These are phyloP conservation scores for Cladophialophora exuberans DNA, from an alignment of 2,329 filamentous ascomycete genomes.

Conservation along the genomic window DNA sequence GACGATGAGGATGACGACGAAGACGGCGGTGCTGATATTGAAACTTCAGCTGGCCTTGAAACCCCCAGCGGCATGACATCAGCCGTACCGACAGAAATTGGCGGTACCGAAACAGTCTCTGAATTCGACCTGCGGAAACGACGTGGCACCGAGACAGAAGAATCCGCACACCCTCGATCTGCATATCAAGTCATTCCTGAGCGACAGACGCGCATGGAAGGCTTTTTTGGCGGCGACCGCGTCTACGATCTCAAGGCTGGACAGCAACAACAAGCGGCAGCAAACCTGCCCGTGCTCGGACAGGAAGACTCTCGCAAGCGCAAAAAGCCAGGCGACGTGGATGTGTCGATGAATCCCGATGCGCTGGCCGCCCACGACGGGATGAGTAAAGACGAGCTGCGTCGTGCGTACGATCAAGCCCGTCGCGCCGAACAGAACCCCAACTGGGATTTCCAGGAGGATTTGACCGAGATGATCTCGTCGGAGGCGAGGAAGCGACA, in stretches of 20 bases:
- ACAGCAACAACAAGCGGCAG: conserved; percentile 48
- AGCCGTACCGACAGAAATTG: conserved; percentile 78
- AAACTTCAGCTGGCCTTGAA: conserved; percentile 76
- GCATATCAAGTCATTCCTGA: conserved; percentile 92
- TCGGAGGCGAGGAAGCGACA: conserved; percentile 88
- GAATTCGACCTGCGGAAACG: conserved; percentile 93
- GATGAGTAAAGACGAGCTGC: conserved; percentile 82
- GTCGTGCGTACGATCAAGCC: conserved; percentile 75
- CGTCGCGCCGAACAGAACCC: conserved; percentile 68
- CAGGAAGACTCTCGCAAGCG: conserved; percentile 78
- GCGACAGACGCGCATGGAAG: conserved; percentile 79
- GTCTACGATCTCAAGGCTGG: conserved; percentile 80
- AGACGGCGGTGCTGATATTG: conserved; percentile 65
- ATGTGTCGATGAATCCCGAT: conserved; percentile 88
- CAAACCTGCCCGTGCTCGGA: conserved; percentile 73
- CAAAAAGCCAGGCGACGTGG: conserved; percentile 95
- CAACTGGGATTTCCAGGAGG: conserved; percentile 80
- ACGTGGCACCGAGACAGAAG: conserved; percentile 85
- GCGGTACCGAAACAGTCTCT: conserved; percentile 73
- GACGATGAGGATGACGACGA: conserved; percentile 66
- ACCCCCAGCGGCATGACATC: conserved; percentile 81
- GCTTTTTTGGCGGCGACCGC: conserved; percentile 95
- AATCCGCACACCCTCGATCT: conserved; percentile 70
- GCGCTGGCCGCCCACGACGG: conserved; percentile 73
- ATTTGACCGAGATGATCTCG: conserved; percentile 93